phyloP scores from a whole-genome alignment of 306 rosid genomes.

The Parietaria judaica region DNA sequence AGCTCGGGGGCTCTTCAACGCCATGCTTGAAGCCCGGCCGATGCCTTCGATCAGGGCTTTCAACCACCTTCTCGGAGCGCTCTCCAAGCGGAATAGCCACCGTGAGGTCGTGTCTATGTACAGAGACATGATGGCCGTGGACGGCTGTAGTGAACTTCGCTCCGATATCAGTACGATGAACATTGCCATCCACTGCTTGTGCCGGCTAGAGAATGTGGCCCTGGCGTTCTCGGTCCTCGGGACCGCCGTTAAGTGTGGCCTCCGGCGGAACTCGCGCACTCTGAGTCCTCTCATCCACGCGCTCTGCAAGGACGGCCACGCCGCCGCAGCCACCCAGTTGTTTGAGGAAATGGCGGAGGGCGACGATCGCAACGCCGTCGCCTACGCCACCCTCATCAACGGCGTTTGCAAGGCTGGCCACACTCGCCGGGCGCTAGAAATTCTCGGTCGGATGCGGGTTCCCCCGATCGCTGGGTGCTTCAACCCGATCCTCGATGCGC shows the following conservation, averaged over 20 bases:
- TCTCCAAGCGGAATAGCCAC: constrained; percentile 5
- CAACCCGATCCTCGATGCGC: background rate
- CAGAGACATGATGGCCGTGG: background rate
- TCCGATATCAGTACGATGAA: background rate
- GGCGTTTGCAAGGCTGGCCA: no score
- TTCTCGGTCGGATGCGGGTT: background rate
- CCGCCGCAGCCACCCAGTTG: no score
- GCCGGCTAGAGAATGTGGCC: background rate
- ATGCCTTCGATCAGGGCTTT: constrained; percentile 7
- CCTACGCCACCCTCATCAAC: no score
- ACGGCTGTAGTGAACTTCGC: background rate
- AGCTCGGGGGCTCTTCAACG: constrained; percentile 1
- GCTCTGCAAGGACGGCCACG: background rate
- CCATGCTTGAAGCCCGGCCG: background rate
- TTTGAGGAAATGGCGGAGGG: no score
- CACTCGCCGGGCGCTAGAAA: no score
- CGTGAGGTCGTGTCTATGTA: constrained; percentile 1
- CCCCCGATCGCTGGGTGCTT: background rate
- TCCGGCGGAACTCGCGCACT: background rate
- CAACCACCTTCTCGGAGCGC: background rate
- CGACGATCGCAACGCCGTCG: no score
- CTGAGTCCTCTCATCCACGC: background rate
- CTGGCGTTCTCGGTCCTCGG: constrained; percentile 2
- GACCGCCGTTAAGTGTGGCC: background rate
- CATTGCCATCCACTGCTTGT: background rate